Evolutionary conservation across 73 alveolate species (phyloP), one percentile per base, ranked within the genome.

Genomic region (Tetrahymena elliotti): DNA sequence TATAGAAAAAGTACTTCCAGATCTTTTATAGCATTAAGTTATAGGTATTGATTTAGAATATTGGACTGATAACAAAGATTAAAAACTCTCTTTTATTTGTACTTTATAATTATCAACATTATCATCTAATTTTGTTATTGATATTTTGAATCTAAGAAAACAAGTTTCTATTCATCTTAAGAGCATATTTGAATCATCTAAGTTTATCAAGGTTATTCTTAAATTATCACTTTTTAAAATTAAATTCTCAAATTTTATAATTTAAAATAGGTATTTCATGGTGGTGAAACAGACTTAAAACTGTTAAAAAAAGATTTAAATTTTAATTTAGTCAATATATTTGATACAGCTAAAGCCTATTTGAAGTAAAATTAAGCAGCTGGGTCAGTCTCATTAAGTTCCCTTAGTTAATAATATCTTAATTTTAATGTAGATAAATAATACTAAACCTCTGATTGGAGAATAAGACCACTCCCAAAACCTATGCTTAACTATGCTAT

Each of bases 361-460:
- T 53, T 94, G 52, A 35, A 68, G 33, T 2, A 84, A 18, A 88
- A 36, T 24, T 18, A 88, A 94, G 83, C 47, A 16, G 82, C 95
- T 31, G 52, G 93, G 38, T 92, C 83, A 3, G 47, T 33, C 11
- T 94, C 96, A n/a, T 88, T 94, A 33, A 34, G 93, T 52, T 37
- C 82, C 35, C 39, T 88, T 35, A 83, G 93, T 20, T 34, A 88
- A 22, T 1, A 16, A 33, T 39, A 94, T 41, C 84, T 94, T n/a
- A 53, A 38, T 11, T 84, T 31, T 11, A 47, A 88, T 34, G 47
- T 94, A 18, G 93, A 88, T 92, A 41, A 94, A 52, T 40, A 52
- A 5, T 84, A 94, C 68, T 93, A 94, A 84, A 94, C 53, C 16
- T 94, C 96, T 33, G 96, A 94, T 94, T 94, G 96, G 96, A 84